A percentile compares a stretch with the other conserved stretches of the same genome.
Conservation (phyloP, 2,329 filamentous ascomycete genomes). For the Daldinia sp. region DNA sequence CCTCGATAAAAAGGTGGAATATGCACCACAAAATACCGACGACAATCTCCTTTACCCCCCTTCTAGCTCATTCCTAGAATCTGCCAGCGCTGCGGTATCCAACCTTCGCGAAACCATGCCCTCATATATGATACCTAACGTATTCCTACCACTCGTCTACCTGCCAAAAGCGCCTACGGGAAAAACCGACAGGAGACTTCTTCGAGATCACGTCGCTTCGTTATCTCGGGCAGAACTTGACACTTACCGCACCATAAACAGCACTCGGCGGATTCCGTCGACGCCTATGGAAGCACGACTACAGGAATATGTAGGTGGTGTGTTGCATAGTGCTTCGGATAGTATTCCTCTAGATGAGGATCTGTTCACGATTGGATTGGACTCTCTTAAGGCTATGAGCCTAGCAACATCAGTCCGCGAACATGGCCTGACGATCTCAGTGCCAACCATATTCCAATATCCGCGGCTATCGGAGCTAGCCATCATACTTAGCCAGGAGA, state of each 20-base stretch:
- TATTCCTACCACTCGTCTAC: background rate
- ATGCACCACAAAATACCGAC: background rate
- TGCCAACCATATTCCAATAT: background rate
- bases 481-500: background rate
- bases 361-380: background rate
- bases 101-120: background rate
- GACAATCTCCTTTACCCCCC: background rate
- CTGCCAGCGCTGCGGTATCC: background rate
- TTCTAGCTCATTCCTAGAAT: background rate
- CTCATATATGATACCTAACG: background rate
- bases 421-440: background rate
- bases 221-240: background rate
- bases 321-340: background rate
- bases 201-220: background rate
- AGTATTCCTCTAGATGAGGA: background rate
- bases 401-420: background rate
- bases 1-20: too few relatives aligned
- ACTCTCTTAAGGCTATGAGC: background rate
- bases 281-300: background rate
- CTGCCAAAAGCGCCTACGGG: background rate
- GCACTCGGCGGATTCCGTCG: background rate
- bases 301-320: background rate
- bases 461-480: background rate
- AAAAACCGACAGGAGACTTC: background rate
- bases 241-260: background rate